Base-by-base conservation (phyloP, 495 filamentous ascomycete species). In the Elasticomyces elasticus region DNA sequence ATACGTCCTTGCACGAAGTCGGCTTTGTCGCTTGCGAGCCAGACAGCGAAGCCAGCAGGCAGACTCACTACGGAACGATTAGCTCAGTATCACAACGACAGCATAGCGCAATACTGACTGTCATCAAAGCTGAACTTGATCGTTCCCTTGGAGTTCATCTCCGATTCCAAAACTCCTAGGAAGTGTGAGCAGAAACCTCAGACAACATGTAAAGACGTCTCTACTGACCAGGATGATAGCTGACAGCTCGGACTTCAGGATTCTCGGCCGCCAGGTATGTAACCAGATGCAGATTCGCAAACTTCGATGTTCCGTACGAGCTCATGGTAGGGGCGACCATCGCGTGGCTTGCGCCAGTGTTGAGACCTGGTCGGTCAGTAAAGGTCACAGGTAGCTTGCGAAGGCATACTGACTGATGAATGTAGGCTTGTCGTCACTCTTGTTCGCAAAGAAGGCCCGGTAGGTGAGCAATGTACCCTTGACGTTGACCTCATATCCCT, bases 1-100 rank as follows among this genome's bases (percentile, higher is more conserved):
- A 19, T 28, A 20, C 51, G 40, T 3, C 51, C 51, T 19, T 27
- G 20, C 40, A 48, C 15, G 11, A 25, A 54, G 11, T 37, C 38
- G 6, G 42, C 51, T 37, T 7, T 11, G 5, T 17, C 7, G 19
- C 13, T 28, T 27, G 41, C 25, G 19, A 54, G 38, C 38, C 42
- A 54, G 9, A 54, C 51, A 4, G 51, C 51, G 26, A 47, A 44
- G 12, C 10, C 41, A 20, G 41, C 41, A 15, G 51, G 38, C 25
- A 54, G 41, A 17, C 31, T 45, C 33, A 53, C 37, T 48, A 6
- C n/a, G 31, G 11, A 15, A 9, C 38, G 10, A 17, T 22, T 42
- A 22, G 30, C 22, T 19, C 30, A 33, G 30, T 7, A 33, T 33
- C 15, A 33, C 41, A 45, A 13, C 10, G 9, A 12, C 10, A 45